Base-by-base conservation (phyloP, 1,284 basidiomycete species). In the Pseudozyma flocculosa region DNA sequence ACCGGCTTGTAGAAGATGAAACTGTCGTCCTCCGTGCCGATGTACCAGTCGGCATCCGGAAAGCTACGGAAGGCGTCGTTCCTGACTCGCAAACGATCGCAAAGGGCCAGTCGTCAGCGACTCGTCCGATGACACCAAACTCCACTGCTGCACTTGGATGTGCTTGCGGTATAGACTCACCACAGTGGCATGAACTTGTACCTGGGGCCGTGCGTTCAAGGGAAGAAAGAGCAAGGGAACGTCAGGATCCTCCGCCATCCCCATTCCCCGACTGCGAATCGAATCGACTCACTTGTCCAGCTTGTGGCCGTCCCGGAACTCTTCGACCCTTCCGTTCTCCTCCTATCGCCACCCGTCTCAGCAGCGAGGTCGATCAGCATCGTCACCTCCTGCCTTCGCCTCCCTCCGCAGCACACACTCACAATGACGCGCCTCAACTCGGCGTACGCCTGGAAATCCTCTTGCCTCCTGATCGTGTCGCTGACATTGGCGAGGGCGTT, bases 171-270 rank as follows among this genome's bases (percentile, higher is more conserved):
- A n/a, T 7, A 8, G 11, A 40, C 39, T 18, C 18, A 40, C 41
- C 41, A 43, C 4, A 43, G 41, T 3, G 41, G 41, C 17, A 43
- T 17, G 26, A 43, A 43, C n/a, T 43, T 43, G 41, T 43, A 43
- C 21, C 41, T 43, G 39, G n/a, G 10, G n/a, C n/a, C n/a, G n/a
- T n/a, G n/a, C n/a, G n/a, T n/a, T n/a, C n/a, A n/a, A n/a, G n/a
- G n/a, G n/a, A n/a, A 34, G 10, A 34, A 34, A 34, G 30, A 34
- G 30, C 30, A 17, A 9, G 10, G 9, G 30, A 17, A 10, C 30
- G 17, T 34, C 30, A 34, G 30, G n/a, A n/a, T n/a, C n/a, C n/a
- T n/a, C n/a, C n/a, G n/a, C n/a, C n/a, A n/a, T n/a, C n/a, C n/a
- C n/a, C n/a, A n/a, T n/a, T n/a, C n/a, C n/a, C n/a, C n/a, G n/a